A percentile compares a stretch with the other conserved stretches of the same genome.
These are phyloP conservation scores for Calvatia gigantea DNA, from an alignment of 768 basidiomycete genomes.

Conservation along the genomic window DNA sequence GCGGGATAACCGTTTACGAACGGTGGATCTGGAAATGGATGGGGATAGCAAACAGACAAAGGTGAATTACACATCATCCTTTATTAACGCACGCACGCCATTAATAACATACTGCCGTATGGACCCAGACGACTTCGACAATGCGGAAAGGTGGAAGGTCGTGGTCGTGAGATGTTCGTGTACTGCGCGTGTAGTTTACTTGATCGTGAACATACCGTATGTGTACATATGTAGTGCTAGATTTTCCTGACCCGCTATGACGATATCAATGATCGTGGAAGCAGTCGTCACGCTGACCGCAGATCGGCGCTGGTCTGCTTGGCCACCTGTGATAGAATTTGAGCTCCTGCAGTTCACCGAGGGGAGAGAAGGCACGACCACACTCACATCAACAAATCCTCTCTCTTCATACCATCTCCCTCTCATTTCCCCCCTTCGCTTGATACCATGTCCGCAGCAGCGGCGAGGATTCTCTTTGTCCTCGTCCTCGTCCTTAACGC, in stretches of 20 bases:
- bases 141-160: background rate
- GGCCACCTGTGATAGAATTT: too few relatives aligned
- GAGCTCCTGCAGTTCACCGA: too few relatives aligned
- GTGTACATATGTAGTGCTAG: too few relatives aligned
- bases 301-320: too few relatives aligned
- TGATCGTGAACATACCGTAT: background rate
- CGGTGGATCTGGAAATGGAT: background rate
- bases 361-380: background rate
- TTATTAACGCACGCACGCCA: background rate
- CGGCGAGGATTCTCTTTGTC: constrained; percentile 49
- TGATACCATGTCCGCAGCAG: constrained; percentile 46
- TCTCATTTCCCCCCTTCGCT: constrained; percentile 4
- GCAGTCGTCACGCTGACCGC: too few relatives aligned
- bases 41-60: constrained; percentile 1
- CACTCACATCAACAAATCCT: background rate
- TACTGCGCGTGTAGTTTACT: background rate
- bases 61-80: background rate
- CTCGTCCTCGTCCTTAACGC: constrained; percentile 51
- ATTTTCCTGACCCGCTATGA: too few relatives aligned
- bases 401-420: constrained; percentile 6
- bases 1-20: background rate
- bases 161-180: background rate
- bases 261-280: too few relatives aligned
- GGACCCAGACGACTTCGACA: background rate
- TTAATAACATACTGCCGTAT: background rate